Evolutionary conservation across 176 grass and related monocot species (phyloP).

Genomic region (Zoysia pacifica): DNA sequence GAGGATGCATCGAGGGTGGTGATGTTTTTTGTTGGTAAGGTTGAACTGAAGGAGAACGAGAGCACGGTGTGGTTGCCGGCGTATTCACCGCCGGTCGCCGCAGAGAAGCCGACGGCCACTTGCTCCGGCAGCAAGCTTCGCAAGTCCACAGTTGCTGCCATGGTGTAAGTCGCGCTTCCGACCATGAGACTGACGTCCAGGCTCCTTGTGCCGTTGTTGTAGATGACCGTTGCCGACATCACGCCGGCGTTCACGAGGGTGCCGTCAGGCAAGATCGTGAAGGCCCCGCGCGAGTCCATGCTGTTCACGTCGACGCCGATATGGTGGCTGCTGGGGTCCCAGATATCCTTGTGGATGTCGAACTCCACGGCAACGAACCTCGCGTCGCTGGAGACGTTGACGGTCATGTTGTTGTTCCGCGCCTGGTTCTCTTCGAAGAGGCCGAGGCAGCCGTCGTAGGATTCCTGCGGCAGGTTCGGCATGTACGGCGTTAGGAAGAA

Average conservation of each 20-base stretch:
- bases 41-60: slow-evolving; percentile 61
- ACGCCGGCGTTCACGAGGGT: slow-evolving; percentile 36
- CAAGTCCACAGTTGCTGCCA: slow-evolving; percentile 36
- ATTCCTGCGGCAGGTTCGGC: slow-evolving; percentile 29
- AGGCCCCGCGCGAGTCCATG: slow-evolving; percentile 32
- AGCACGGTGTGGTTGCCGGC: slow-evolving; percentile 42
- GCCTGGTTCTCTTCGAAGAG: slow-evolving; percentile 14
- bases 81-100: slow-evolving; percentile 28
- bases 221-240: slow-evolving; percentile 27
- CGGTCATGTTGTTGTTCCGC: background rate
- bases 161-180: slow-evolving; percentile 5
- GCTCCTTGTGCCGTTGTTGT: slow-evolving; percentile 35
- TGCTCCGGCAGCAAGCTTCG: slow-evolving; percentile 22
- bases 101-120: slow-evolving; percentile 65
- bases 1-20: too few species aligned
- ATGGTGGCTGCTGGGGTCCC: slow-evolving; percentile 49
- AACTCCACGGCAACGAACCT: slow-evolving; percentile 60
- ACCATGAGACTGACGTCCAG: slow-evolving; percentile 15
- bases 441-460: slow-evolving; percentile 48
- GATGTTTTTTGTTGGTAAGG: too few species aligned
- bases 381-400: background rate
- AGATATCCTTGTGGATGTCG: slow-evolving; percentile 32
- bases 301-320: slow-evolving; percentile 51
- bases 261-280: slow-evolving; percentile 17
- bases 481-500: slow-evolving; percentile 58